Percentiles rank a stretch among this genome's conserved stretches.
Conservation (phyloP, 108 stramenopile species). For the Conticribra weissflogii region DNA sequence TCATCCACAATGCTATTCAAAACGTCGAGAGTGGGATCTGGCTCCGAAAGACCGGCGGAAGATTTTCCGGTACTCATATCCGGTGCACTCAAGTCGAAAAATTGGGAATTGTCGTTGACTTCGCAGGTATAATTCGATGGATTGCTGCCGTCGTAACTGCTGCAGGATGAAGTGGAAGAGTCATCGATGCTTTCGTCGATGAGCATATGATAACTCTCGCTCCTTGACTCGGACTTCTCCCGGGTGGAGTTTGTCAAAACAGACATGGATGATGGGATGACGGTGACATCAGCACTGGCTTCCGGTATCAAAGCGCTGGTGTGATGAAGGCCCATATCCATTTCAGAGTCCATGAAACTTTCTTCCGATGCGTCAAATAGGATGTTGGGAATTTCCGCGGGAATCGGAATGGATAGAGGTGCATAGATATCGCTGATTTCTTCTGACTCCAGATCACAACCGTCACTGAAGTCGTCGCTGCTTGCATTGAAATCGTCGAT, state of each 20-base stretch:
- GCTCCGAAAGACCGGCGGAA: not conserved
- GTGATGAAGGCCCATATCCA: not conserved
- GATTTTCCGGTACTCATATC: not conserved
- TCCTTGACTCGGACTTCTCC: not conserved
- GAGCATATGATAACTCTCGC: not conserved
- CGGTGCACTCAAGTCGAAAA: not conserved
- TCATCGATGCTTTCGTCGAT: too few species aligned
- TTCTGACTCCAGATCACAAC: not conserved
- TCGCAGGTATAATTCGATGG: not conserved
- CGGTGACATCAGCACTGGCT: not conserved
- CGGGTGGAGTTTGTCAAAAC: not conserved
- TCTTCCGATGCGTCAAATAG: not conserved
- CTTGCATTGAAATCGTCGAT: not conserved
- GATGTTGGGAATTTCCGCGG: not conserved
- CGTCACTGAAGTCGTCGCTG: not conserved
- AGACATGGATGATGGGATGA: not conserved
- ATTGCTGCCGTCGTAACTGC: not conserved
- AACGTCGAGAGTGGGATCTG: not conserved
- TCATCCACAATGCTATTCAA: not conserved
- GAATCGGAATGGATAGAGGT: not conserved
- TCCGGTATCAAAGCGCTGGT: not conserved
- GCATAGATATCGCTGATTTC: not conserved
- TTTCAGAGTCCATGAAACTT: not conserved
- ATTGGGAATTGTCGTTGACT: not conserved
- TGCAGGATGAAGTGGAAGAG: not conserved